A percentile compares a stretch with the other conserved stretches of the same genome.
Conservation (phyloP, 75 land plant genomes). For the Picea sitchensis region DNA sequence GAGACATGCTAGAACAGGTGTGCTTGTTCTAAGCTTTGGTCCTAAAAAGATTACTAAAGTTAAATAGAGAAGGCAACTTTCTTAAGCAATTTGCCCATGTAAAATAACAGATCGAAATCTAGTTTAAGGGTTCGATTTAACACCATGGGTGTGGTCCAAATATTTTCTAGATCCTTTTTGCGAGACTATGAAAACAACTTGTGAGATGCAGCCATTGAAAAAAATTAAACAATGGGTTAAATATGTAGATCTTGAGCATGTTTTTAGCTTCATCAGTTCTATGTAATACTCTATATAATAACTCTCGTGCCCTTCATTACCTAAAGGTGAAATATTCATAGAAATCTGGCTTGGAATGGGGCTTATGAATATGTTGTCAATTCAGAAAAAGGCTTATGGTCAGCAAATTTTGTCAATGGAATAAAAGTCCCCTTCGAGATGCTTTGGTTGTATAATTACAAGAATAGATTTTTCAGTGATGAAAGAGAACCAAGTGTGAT, state of each 20-base stretch:
- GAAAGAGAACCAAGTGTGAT: too few species aligned
- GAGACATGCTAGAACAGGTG: too few species aligned
- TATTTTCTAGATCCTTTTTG: too few species aligned
- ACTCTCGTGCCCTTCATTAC: neutral
- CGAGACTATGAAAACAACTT: neutral
- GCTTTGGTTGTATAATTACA: neutral
- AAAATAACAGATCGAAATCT: too few species aligned
- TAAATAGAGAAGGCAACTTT: too few species aligned
- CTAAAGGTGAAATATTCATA: neutral
- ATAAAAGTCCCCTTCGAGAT: neutral
- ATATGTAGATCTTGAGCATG: neutral
- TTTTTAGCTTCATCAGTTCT: neutral
- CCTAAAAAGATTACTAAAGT: too few species aligned
- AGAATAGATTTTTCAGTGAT: too few species aligned
- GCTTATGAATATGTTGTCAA: neutral
- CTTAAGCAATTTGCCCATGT: too few species aligned
- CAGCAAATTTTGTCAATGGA: neutral
- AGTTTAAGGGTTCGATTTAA: too few species aligned
- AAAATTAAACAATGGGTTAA: neutral
- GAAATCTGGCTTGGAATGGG: neutral
- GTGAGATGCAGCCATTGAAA: neutral
- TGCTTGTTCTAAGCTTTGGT: too few species aligned
- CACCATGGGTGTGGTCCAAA: too few species aligned
- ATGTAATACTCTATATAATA: neutral
- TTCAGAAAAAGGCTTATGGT: neutral